Conservation (phyloP, 1,139 yeast genomes). For the Meyerozyma guilliermondii region DNA sequence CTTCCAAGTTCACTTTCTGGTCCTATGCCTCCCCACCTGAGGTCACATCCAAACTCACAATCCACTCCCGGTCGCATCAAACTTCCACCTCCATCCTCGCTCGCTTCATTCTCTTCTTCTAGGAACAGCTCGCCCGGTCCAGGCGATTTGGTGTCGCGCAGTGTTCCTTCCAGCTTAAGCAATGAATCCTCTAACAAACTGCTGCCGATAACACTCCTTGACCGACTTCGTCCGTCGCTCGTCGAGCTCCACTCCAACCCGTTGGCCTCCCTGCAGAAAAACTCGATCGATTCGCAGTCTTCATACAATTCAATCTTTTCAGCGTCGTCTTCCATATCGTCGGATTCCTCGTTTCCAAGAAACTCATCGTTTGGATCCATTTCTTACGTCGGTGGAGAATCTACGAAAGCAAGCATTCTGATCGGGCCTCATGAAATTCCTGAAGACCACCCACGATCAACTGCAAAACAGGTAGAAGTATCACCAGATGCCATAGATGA, state of each 20-base stretch:
- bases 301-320: conserved; percentile 1
- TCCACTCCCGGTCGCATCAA: conserved; percentile 4
- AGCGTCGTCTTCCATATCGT: conserved; percentile 1
- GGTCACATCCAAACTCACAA: conserved; percentile 8
- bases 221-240: conserved; percentile 1
- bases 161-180: conserved; percentile 9
- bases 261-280: not conserved
- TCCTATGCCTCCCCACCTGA: conserved; percentile 3
- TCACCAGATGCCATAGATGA: not conserved
- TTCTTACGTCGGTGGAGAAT: conserved; percentile 11
- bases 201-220: not conserved
- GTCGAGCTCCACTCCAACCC: not conserved
- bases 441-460: not conserved
- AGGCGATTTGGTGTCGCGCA: conserved; percentile 15
- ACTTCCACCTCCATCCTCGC: conserved; percentile 6
- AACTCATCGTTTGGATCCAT: conserved; percentile 17
- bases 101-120: conserved; percentile 5
- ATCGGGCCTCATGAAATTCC: conserved; percentile 23
- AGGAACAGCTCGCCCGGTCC: not conserved
- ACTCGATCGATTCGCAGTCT: not conserved
- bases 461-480: not conserved
- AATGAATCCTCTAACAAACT: conserved; percentile 2
- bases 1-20: conserved; percentile 6
- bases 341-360: conserved; percentile 1
- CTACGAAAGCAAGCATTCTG: conserved; percentile 16